Evolutionary conservation across 495 filamentous ascomycete genomes (phyloP).

Genomic region (Annulohypoxylon maeteangense): DNA sequence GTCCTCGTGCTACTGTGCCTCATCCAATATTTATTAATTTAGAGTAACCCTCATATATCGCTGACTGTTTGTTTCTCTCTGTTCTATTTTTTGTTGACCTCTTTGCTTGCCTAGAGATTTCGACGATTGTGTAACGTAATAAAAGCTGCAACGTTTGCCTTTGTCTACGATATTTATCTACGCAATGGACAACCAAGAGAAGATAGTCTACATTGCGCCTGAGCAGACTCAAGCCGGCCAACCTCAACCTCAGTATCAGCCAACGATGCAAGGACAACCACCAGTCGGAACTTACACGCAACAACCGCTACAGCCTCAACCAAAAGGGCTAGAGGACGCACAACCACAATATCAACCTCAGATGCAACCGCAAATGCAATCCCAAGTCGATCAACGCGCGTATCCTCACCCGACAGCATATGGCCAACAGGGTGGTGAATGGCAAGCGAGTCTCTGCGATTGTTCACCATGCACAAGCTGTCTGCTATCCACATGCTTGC

Average conservation of each 20-base stretch:
- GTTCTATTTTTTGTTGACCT: constrained; percentile 1
- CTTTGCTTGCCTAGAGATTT: neutral
- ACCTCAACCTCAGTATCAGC: constrained; percentile 28
- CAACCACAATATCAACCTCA: constrained; percentile 6
- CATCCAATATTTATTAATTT: constrained; percentile 14
- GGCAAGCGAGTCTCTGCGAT: constrained; percentile 52
- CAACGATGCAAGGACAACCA: constrained; percentile 23
- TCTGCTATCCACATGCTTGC: constrained; percentile 58
- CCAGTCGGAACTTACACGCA: constrained; percentile 13
- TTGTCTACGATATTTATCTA: neutral
- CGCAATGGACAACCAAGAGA: constrained; percentile 36
- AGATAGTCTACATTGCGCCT: constrained; percentile 24
- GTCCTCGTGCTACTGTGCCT: neutral
- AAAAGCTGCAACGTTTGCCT: neutral
- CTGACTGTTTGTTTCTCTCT: constrained; percentile 5
- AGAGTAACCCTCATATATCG: neutral
- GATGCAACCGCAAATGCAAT: neutral
- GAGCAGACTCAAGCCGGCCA: constrained; percentile 23
- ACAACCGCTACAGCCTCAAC: neutral
- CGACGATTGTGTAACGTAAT: neutral
- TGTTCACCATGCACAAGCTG: constrained; percentile 52
- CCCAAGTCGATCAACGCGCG: neutral
- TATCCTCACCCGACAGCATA: constrained; percentile 13
- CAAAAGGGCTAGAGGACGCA: neutral
- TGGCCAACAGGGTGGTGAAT: constrained; percentile 44